A percentile compares a stretch with the other conserved stretches of the same genome.
These are phyloP conservation scores for Diaporthe sp. DNA, from an alignment of 2,329 filamentous ascomycete species.

Conservation along the genomic window DNA sequence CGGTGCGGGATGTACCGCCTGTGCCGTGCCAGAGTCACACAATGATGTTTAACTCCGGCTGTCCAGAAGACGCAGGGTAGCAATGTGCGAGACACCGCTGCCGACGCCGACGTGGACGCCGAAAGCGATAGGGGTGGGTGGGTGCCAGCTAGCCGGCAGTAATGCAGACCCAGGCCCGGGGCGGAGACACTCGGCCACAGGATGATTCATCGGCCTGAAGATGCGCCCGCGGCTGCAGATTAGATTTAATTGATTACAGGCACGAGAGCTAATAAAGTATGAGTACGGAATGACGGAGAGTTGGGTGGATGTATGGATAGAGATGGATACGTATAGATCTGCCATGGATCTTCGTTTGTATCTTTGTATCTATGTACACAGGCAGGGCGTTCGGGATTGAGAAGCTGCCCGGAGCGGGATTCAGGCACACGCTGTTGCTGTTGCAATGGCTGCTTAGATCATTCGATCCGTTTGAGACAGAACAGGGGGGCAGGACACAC, in stretches of 20 bases:
- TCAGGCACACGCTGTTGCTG: background rate
- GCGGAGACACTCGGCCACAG: conserved; percentile 22
- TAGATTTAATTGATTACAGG: conserved; percentile 15
- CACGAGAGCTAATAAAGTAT: conserved; percentile 1
- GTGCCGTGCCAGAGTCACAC: background rate
- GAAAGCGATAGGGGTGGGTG: background rate
- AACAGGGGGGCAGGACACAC: background rate
- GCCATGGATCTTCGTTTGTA: background rate
- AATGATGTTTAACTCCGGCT: background rate
- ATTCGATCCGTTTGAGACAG: conserved; percentile 24
- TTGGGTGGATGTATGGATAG: background rate
- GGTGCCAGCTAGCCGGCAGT: conserved; percentile 9
- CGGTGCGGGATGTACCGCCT: background rate
- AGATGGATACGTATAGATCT: conserved; percentile 15
- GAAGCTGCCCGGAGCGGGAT: conserved; percentile 18
- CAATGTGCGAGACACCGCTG: conserved; percentile 18
- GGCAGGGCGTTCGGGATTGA: conserved; percentile 17
- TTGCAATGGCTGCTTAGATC: conserved; percentile 10
- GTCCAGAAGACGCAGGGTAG: background rate
- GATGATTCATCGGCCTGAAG: conserved; percentile 27
- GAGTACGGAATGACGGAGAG: conserved; percentile 7
- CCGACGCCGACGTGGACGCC: conserved; percentile 23
- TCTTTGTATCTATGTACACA: background rate
- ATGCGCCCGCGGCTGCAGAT: conserved; percentile 13
- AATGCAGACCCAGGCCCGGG: background rate